Conservation (phyloP, 2,329 filamentous ascomycete species). For the Cercospora zeae-maydis region DNA sequence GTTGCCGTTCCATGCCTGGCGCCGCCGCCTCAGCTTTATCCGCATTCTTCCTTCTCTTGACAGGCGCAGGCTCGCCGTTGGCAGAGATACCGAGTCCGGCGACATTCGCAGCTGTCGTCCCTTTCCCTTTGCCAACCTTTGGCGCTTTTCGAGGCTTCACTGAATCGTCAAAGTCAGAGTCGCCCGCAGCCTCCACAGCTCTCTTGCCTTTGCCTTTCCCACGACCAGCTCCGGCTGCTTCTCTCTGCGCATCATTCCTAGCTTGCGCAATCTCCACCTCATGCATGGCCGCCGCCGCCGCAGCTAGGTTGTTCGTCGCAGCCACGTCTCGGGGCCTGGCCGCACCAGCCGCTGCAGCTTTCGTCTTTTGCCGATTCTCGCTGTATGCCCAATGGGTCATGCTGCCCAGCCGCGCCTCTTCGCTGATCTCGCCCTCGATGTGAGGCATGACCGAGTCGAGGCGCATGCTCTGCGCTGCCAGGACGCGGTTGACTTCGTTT, state of each 20-base stretch:
- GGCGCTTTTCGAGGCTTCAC: conserved; percentile 59
- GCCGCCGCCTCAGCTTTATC: conserved; percentile 57
- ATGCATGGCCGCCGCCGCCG: conserved; percentile 70
- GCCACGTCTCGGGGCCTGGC: conserved; percentile 74
- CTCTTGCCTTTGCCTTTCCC: conserved; percentile 67
- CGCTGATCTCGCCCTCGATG: conserved; percentile 84
- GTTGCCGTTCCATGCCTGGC: conserved; percentile 62
- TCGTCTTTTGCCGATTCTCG: conserved; percentile 63
- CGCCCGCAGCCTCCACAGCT: conserved; percentile 55
- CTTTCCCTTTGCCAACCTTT: conserved; percentile 61
- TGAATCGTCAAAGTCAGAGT: conserved; percentile 74
- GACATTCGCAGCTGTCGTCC: conserved; percentile 49
- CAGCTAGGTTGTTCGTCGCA: conserved; percentile 63
- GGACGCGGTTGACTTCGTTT: conserved; percentile 82
- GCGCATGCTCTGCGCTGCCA: conserved; percentile 77
- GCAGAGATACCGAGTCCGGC: conserved; percentile 60
- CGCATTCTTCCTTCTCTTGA: conserved; percentile 78
- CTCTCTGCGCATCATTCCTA: conserved; percentile 74
- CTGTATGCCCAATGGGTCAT: conserved; percentile 93
- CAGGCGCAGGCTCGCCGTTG: conserved; percentile 61
- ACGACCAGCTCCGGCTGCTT: conserved; percentile 48
- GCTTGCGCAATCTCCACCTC: conserved; percentile 76
- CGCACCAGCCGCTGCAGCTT: conserved; percentile 57
- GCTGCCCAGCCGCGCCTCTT: conserved; percentile 90
- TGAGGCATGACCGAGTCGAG: conserved; percentile 84